These are phyloP conservation scores for Penicillium malachiteum DNA, from an alignment of 495 filamentous ascomycete genomes.

Conservation along the genomic window DNA sequence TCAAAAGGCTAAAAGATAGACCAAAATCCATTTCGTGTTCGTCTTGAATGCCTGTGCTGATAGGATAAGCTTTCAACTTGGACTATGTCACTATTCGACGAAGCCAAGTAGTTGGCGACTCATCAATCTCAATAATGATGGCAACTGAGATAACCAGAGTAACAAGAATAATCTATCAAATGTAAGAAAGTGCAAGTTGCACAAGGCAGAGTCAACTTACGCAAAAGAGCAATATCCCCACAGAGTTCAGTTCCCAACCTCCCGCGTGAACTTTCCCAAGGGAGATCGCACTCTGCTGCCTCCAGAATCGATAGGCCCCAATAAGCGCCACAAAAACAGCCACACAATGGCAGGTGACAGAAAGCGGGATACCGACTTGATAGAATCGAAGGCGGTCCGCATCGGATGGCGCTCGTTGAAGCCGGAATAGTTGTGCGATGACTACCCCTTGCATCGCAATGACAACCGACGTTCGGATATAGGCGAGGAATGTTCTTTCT, in stretches of 20 bases:
- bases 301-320: slow-evolving; percentile 67
- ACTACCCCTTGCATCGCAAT: slow-evolving; percentile 66
- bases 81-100: slow-evolving; percentile 1
- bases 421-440: slow-evolving; percentile 67
- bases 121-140: slow-evolving; percentile 30
- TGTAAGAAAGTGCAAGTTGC: not conserved
- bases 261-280: slow-evolving; percentile 63
- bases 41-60: no score
- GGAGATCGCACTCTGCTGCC: slow-evolving; percentile 65
- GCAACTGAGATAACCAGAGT: slow-evolving; percentile 32
- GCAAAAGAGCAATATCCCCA: slow-evolving; percentile 48
- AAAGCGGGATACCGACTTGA: slow-evolving; percentile 63
- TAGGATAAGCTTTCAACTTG: no score
- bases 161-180: slow-evolving; percentile 22
- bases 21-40: not conserved
- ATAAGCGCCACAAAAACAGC: slow-evolving; percentile 57
- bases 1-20: no score
- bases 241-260: slow-evolving; percentile 64
- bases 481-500: slow-evolving; percentile 76
- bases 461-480: slow-evolving; percentile 69
- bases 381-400: slow-evolving; percentile 54
- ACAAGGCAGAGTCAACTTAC: slow-evolving; percentile 39
- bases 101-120: slow-evolving; percentile 1
- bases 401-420: slow-evolving; percentile 50
- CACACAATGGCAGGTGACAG: slow-evolving; percentile 54